Conservation (phyloP, 2,329 filamentous ascomycete species). For the Trichoderma arundinaceum region DNA sequence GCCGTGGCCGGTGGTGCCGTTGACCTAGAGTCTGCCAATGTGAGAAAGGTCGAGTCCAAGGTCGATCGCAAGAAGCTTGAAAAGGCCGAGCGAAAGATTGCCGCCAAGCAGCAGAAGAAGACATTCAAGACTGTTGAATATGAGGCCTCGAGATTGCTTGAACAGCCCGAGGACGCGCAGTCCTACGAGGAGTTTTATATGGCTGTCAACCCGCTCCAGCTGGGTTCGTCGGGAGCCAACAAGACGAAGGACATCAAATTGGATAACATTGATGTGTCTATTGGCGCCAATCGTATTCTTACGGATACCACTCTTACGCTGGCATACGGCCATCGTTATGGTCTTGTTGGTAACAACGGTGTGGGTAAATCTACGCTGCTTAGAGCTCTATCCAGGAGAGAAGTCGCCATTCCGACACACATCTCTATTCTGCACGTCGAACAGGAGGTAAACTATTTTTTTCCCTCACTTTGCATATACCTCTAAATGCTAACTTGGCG, state of each 20-base stretch:
- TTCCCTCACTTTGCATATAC: not conserved
- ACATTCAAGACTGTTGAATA: conserved; percentile 98
- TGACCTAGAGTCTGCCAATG: conserved; percentile 91
- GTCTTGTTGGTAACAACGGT: conserved; percentile 98
- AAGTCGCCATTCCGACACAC: conserved; percentile 91
- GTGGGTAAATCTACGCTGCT: conserved; percentile 97
- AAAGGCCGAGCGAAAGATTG: conserved; percentile 97
- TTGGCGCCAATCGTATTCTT: conserved; percentile 85
- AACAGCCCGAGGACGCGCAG: conserved; percentile 80
- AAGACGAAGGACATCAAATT: conserved; percentile 99
- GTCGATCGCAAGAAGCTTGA: conserved; percentile 99
- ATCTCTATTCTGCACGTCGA: conserved; percentile 99
- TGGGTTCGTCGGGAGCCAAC: conserved; percentile 68
- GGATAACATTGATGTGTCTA: conserved; percentile 93
- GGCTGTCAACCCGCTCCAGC: conserved; percentile 94
- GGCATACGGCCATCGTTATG: conserved; percentile 91
- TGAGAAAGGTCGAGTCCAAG: conserved; percentile 93
- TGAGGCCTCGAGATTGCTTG: conserved; percentile 87
- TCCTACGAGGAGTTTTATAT: conserved; percentile 99
- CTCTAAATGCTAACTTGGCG: not conserved
- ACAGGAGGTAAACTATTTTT: conserved; percentile 73
- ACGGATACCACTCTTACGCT: conserved; percentile 89
- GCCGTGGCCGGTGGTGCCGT: conserved; percentile 83
- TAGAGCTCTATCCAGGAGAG: conserved; percentile 87
- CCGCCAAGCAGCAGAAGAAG: conserved; percentile 98